Conservation (phyloP, 371 early-diverging fungal species). For the Lichtheimia corymbifera region DNA sequence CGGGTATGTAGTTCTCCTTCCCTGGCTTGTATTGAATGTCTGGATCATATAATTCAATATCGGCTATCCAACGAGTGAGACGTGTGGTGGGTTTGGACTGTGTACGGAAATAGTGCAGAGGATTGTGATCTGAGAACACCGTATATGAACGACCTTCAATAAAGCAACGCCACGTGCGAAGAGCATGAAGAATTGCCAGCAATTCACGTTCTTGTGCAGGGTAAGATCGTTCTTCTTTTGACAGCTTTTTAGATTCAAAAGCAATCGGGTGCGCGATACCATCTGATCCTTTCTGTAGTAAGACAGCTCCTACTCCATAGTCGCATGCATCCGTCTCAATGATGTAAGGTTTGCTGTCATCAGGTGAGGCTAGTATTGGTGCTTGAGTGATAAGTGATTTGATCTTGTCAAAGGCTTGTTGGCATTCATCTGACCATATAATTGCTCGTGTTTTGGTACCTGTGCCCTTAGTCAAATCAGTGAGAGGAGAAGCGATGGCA, state of each 20-base stretch:
- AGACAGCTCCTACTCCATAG: slow-evolving; percentile 30
- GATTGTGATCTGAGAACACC: slow-evolving; percentile 27
- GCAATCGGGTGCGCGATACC: slow-evolving; percentile 37
- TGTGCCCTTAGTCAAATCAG: not conserved
- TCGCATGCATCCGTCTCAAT: too few relatives aligned
- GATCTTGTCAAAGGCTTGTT: slow-evolving; percentile 11
- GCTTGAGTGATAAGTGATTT: not conserved
- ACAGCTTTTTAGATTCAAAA: slow-evolving; percentile 19
- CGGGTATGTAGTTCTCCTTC: slow-evolving; percentile 17
- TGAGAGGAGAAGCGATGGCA: not conserved
- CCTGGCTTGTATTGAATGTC: slow-evolving; percentile 28
- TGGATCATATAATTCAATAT: slow-evolving; percentile 22
- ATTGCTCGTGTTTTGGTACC: not conserved
- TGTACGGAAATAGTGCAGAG: slow-evolving; percentile 20
- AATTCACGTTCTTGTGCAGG: slow-evolving; percentile 45
- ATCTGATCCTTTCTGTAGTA: slow-evolving; percentile 20
- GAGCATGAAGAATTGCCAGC: slow-evolving; percentile 31
- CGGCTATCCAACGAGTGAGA: slow-evolving; percentile 15
- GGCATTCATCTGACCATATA: slow-evolving; percentile 5
- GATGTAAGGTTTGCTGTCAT: too few relatives aligned
- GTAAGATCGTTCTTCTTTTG: slow-evolving; percentile 11
- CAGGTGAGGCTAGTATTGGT: slow-evolving; percentile 16
- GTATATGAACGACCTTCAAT: slow-evolving; percentile 22
- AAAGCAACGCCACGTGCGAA: slow-evolving; percentile 32
- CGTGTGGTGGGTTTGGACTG: slow-evolving; percentile 1